Percentiles rank a stretch among this genome's conserved stretches.
These are phyloP conservation scores for Apiospora malaysiana DNA, from an alignment of 2,329 filamentous ascomycete species.

Conservation along the genomic window DNA sequence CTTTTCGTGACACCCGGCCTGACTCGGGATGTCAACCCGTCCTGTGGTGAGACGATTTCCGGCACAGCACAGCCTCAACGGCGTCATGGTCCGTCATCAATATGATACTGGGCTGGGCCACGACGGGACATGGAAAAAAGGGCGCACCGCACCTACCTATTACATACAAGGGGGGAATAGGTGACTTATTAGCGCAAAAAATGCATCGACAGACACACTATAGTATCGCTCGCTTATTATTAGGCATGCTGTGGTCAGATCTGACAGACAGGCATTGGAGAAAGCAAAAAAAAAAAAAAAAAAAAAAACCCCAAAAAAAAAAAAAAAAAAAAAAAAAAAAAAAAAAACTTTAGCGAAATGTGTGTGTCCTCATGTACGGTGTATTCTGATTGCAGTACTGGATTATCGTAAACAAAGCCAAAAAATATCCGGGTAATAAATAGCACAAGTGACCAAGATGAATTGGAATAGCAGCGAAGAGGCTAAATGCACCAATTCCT, in stretches of 20 bases:
- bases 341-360: too few species aligned
- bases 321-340: too few species aligned
- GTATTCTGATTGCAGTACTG: too few species aligned
- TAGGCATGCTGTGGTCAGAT: background rate
- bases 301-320: background rate
- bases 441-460: background rate
- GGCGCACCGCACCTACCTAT: background rate
- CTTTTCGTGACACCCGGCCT: conserved; percentile 8
- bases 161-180: background rate
- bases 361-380: too few species aligned
- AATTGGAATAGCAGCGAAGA: background rate
- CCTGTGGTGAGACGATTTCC: conserved; percentile 16
- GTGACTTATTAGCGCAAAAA: background rate
- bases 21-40: conserved; percentile 8
- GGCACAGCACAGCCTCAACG: conserved; percentile 14
- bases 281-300: background rate
- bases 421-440: background rate
- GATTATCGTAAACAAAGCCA: background rate
- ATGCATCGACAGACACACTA: background rate
- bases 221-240: background rate
- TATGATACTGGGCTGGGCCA: background rate
- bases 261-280: background rate
- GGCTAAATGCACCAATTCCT: background rate
- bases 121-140: background rate
- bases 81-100: conserved; percentile 14